phyloP scores from a whole-genome alignment of 1,284 basidiomycete species.

The Boletus smithii region DNA sequence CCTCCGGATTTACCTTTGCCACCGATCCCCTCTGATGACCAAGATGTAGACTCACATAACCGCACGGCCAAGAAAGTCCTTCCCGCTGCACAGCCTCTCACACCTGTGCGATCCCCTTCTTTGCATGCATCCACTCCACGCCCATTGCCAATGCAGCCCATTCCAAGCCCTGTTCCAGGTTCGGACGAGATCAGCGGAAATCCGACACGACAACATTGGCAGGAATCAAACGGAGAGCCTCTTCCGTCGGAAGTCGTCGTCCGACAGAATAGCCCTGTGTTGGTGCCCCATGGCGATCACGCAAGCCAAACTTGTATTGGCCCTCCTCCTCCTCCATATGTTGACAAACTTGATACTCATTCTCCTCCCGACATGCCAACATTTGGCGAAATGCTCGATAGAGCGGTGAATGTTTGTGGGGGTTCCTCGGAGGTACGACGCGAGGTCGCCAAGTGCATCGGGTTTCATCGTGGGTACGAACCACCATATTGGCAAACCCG shows the following conservation, averaged over 20 bases:
- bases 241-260: conserved; percentile 10
- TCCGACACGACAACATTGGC: conserved; percentile 12
- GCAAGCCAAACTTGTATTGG: conserved; percentile 6
- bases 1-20: conserved; percentile 25
- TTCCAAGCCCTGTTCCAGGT: conserved; percentile 19
- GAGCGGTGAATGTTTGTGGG: conserved; percentile 17
- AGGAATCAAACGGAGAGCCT: background rate
- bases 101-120: conserved; percentile 1
- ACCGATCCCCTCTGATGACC: conserved; percentile 18
- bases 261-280: conserved; percentile 27
- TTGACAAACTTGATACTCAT: conserved; percentile 5
- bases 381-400: conserved; percentile 25
- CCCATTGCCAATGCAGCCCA: conserved; percentile 21
- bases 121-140: conserved; percentile 5
- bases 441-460: conserved; percentile 26
- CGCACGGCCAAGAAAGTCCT: background rate
- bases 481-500: conserved; percentile 29
- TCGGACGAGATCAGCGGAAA: conserved; percentile 14
- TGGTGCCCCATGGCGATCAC: conserved; percentile 8
- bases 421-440: conserved; percentile 17
- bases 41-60: background rate
- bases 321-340: conserved; percentile 23
- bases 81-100: conserved; percentile 1
- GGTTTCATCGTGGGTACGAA: conserved; percentile 27
- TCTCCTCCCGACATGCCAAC: conserved; percentile 2